Percentiles rank a stretch among this genome's conserved stretches.
Evolutionary conservation across 345 rosid genomes (phyloP).

Genomic region (Euphorbia pulcherrima): DNA sequence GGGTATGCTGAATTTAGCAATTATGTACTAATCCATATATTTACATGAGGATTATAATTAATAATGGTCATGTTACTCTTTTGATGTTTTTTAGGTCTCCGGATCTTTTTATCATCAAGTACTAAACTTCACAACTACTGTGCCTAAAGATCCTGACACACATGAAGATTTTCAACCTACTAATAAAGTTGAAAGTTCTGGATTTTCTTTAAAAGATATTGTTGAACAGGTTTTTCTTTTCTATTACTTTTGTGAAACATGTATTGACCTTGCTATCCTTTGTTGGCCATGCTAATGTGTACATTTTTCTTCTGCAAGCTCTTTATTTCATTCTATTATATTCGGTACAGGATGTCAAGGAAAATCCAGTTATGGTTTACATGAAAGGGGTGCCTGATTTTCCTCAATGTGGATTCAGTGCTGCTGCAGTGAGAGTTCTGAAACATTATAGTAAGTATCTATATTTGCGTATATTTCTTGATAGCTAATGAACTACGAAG

Average conservation of each 20-base stretch:
- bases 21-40: background rate
- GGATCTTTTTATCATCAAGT: slow-evolving; percentile 39
- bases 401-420: slow-evolving; percentile 96
- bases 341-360: slow-evolving; percentile 71
- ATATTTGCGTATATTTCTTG: background rate
- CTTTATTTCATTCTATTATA: slow-evolving; percentile 16
- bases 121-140: slow-evolving; percentile 42
- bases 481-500: background rate
- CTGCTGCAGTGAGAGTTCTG: slow-evolving; percentile 82
- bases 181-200: slow-evolving; percentile 49
- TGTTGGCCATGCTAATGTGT: background rate
- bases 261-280: slow-evolving; percentile 2
- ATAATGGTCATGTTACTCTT: background rate
- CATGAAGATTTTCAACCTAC: slow-evolving; percentile 80
- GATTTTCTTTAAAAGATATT: slow-evolving; percentile 50
- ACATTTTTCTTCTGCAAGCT: background rate
- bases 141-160: slow-evolving; percentile 70
- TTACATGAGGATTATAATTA: background rate
- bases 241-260: background rate
- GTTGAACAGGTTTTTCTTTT: slow-evolving; percentile 59
- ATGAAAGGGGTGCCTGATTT: slow-evolving; percentile 92
- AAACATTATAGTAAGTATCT: slow-evolving; percentile 63
- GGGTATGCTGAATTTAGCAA: background rate
- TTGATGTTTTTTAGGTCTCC: slow-evolving; percentile 39
- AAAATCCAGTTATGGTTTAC: slow-evolving; percentile 87